Conservation (phyloP, 225 moss, liverwort and hornwort species). For the Physcomitrellopsis africana region DNA sequence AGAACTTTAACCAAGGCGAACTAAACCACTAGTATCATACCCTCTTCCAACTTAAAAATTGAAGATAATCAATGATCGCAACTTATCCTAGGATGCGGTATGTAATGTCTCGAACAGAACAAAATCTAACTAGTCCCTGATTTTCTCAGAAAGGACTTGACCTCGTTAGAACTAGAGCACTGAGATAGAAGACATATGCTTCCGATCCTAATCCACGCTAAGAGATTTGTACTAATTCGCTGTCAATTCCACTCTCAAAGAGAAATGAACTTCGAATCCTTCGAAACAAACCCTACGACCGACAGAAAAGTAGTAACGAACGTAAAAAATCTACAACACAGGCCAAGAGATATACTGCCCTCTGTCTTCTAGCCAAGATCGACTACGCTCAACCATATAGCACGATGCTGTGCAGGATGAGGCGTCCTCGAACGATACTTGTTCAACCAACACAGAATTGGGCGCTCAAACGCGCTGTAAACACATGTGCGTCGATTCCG, state of each 20-base stretch:
- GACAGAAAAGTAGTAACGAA: too few species aligned
- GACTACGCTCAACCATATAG: constrained; percentile 14
- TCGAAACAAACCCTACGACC: neutral
- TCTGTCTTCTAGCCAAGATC: constrained; percentile 35
- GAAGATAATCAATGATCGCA: neutral
- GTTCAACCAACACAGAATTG: neutral
- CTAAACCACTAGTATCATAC: neutral
- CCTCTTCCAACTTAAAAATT: neutral
- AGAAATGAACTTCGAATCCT: constrained; percentile 11
- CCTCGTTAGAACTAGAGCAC: neutral
- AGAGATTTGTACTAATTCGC: neutral
- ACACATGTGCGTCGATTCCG: neutral
- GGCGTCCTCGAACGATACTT: neutral
- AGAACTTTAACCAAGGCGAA: too few species aligned
- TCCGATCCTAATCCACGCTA: neutral
- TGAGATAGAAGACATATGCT: neutral
- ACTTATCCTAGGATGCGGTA: neutral
- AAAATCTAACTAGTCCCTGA: neutral
- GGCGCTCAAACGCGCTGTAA: neutral
- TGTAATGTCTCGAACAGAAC: too few species aligned
- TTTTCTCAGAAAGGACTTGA: neutral
- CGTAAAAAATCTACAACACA: neutral
- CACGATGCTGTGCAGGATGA: neutral
- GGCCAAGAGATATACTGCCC: constrained; percentile 26
- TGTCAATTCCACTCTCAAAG: neutral